Conservation (phyloP, 2,329 filamentous ascomycete species). For the Coleophoma crateriformis region DNA sequence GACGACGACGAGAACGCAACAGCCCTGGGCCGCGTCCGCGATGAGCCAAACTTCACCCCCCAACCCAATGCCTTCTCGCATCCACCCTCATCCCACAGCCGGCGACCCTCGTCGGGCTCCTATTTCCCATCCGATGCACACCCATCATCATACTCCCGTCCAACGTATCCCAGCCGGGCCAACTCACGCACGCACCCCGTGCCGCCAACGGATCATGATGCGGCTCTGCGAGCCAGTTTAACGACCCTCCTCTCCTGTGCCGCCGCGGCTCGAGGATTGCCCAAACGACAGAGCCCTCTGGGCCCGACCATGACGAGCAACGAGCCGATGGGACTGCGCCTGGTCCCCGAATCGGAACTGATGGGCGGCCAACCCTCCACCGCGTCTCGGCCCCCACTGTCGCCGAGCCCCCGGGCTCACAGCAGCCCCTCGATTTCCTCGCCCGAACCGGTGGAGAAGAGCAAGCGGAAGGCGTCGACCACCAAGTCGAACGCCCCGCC, state of each 20-base stretch:
- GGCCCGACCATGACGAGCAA: slow-evolving; percentile 17
- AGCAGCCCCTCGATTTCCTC: slow-evolving; percentile 17
- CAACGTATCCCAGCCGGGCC: slow-evolving; percentile 27
- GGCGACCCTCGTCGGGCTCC: slow-evolving; percentile 28
- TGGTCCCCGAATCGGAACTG: slow-evolving; percentile 57
- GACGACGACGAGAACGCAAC: slow-evolving; percentile 74
- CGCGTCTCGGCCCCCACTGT: slow-evolving; percentile 18
- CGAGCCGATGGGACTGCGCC: slow-evolving; percentile 44
- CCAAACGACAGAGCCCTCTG: slow-evolving; percentile 44
- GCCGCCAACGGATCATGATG: slow-evolving; percentile 79
- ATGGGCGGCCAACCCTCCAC: slow-evolving; percentile 29
- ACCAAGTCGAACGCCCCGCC: slow-evolving; percentile 14
- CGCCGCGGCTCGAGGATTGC: slow-evolving; percentile 77
- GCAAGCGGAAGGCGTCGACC: slow-evolving; percentile 39
- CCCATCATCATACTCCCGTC: slow-evolving; percentile 27
- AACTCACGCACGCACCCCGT: slow-evolving; percentile 58
- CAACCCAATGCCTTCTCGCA: slow-evolving; percentile 92
- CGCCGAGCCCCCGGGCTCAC: slow-evolving; percentile 15
- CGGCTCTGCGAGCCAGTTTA: slow-evolving; percentile 85
- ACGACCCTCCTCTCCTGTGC: slow-evolving; percentile 91
- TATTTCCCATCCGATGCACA: slow-evolving; percentile 24
- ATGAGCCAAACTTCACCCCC: slow-evolving; percentile 61
- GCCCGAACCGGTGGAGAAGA: slow-evolving; percentile 33
- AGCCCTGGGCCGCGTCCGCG: slow-evolving; percentile 59
- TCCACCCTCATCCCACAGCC: slow-evolving; percentile 50